Evolutionary conservation across 306 rosid species (phyloP).

Genomic region (Cicer pinnatifidum): DNA sequence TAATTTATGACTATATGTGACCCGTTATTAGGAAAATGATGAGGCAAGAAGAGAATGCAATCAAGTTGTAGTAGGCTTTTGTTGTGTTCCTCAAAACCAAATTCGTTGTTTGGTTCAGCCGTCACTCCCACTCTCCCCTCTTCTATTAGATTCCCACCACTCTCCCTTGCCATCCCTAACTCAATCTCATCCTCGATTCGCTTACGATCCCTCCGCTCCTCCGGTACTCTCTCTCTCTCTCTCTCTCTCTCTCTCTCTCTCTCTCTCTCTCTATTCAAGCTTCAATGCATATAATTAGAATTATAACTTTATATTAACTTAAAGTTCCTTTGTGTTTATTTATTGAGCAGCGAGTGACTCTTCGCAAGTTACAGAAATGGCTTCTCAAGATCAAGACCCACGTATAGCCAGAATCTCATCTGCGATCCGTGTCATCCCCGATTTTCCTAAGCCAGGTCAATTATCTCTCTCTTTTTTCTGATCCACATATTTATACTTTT

Average conservation of each 20-base stretch:
- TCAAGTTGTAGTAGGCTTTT: conserved; percentile 31
- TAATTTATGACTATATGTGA: no score
- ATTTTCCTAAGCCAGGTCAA: conserved; percentile 92
- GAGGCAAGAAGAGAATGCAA: conserved; percentile 44
- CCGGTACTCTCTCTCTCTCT: conserved; percentile 35
- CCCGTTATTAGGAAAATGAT: no score
- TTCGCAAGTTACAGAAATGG: conserved; percentile 58
- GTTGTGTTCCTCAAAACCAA: conserved; percentile 30
- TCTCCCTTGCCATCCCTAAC: conserved; percentile 1
- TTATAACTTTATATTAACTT: no score
- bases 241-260: background rate
- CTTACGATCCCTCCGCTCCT: conserved; percentile 43
- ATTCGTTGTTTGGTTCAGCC: conserved; percentile 44
- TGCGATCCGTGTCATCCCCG: conserved; percentile 84
- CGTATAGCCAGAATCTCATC: conserved; percentile 74
- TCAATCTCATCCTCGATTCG: conserved; percentile 23
- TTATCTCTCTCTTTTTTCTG: background rate
- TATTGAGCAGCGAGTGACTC: conserved; percentile 51
- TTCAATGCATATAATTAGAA: no score
- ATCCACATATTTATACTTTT: background rate
- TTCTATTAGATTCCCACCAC: conserved; percentile 43
- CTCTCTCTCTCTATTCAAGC: background rate
- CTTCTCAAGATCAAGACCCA: conserved; percentile 61
- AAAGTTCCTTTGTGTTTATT: background rate
- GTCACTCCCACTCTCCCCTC: conserved; percentile 19